A percentile compares a stretch with the other conserved stretches of the same genome.
phyloP scores from a whole-genome alignment of 73 alveolate species.

The Stentor roeselii region DNA sequence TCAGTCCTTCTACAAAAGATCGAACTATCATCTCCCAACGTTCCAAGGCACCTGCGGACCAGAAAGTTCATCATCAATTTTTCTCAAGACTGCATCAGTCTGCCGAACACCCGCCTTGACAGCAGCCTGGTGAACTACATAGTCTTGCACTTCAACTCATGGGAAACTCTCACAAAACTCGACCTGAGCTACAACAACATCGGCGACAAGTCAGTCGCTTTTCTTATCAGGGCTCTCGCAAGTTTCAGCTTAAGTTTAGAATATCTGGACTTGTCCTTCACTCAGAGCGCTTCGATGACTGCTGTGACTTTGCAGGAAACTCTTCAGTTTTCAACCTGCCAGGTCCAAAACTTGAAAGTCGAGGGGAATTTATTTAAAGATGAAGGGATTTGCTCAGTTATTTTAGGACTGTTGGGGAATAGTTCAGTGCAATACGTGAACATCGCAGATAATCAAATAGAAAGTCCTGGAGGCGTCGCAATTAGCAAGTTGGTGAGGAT shows the following conservation, averaged over 20 bases:
- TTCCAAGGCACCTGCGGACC: not conserved
- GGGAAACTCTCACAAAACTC: not conserved
- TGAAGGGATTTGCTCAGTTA: not conserved
- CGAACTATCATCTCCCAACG: not conserved
- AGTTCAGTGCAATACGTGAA: not conserved
- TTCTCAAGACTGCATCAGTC: not conserved
- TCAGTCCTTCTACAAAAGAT: no score
- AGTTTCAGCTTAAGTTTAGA: not conserved
- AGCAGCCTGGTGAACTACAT: not conserved
- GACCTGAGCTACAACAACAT: conserved; percentile 11
- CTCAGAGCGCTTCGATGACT: not conserved
- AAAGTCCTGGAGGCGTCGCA: conserved; percentile 24
- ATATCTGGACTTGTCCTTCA: not conserved
- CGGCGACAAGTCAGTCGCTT: conserved; percentile 11
- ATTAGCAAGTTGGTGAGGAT: conserved; percentile 16
- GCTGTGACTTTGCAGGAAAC: not conserved
- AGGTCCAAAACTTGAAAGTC: not conserved
- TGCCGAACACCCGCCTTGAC: conserved; percentile 4
- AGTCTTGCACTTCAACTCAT: not conserved
- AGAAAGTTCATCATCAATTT: not conserved
- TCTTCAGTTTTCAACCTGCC: not conserved
- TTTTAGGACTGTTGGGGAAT: conserved; percentile 19
- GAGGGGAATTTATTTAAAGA: conserved; percentile 25
- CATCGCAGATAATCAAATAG: not conserved
- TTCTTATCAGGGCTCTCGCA: not conserved